phyloP scores from a whole-genome alignment of 2,329 filamentous ascomycete species.

The Grosmannia serpens region DNA sequence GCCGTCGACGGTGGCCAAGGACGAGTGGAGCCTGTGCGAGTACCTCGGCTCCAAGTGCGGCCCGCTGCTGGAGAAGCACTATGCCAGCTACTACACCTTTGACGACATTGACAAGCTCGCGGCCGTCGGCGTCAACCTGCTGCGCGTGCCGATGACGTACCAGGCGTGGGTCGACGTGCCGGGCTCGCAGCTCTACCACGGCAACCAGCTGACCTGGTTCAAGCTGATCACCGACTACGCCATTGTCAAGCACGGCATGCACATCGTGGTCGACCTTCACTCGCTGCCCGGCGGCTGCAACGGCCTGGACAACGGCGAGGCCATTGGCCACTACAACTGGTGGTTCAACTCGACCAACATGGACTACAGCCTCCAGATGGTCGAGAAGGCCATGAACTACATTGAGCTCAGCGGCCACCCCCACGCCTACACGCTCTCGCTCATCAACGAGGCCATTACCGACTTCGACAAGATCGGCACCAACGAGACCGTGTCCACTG shows the following conservation, averaged over 20 bases:
- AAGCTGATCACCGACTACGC: conserved; percentile 3
- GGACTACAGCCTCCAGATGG: conserved; percentile 4
- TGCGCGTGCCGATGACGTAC: conserved; percentile 5
- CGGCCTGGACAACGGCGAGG: conserved; percentile 5
- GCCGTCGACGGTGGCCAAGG: background rate
- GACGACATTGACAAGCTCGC: conserved; percentile 6
- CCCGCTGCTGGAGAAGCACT: conserved; percentile 2
- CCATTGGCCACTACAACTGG: conserved; percentile 1
- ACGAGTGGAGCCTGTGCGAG: conserved; percentile 6
- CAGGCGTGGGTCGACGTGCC: conserved; percentile 3
- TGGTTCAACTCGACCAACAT: conserved; percentile 7
- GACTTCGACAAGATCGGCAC: background rate
- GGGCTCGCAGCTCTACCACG: conserved; percentile 3
- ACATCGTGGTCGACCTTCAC: conserved; percentile 6
- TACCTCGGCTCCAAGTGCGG: conserved; percentile 3
- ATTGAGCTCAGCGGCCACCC: conserved; percentile 1
- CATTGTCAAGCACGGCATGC: conserved; percentile 1
- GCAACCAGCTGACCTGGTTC: conserved; percentile 2
- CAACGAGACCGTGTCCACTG: background rate
- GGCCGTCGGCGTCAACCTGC: conserved; percentile 2
- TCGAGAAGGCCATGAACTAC: conserved; percentile 1
- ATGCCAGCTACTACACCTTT: conserved; percentile 3
- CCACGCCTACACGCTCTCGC: background rate
- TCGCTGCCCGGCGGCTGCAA: conserved; percentile 4
- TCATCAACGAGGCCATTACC: conserved; percentile 6